These are phyloP conservation scores for Thelonectria discophora DNA, from an alignment of 2,329 filamentous ascomycete genomes.

Conservation along the genomic window DNA sequence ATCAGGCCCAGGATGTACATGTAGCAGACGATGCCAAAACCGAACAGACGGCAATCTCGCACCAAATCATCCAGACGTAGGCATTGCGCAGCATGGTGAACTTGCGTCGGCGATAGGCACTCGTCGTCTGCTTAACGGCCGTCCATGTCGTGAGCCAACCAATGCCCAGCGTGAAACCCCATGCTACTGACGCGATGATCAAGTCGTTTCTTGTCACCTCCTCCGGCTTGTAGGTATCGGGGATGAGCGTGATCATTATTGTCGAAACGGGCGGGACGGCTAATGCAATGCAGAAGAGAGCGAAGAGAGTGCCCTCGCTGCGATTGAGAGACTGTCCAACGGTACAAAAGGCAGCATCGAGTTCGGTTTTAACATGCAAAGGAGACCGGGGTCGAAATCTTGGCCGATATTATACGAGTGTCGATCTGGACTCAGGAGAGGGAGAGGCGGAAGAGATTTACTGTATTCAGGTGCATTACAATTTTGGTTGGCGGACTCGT, in stretches of 20 bases:
- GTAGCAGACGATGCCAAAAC: constrained; percentile 49
- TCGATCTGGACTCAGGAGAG: not conserved
- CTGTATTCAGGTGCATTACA: not conserved
- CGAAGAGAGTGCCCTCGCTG: not conserved
- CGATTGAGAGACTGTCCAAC: not conserved
- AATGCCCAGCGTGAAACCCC: constrained; percentile 50
- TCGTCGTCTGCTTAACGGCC: constrained; percentile 47
- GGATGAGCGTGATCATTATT: constrained; percentile 21
- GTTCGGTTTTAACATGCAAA: not conserved
- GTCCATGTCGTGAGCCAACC: constrained; percentile 50
- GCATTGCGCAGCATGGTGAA: constrained; percentile 46
- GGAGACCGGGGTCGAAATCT: not conserved
- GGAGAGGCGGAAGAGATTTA: not conserved
- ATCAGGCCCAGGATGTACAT: constrained; percentile 31
- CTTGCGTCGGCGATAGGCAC: constrained; percentile 42
- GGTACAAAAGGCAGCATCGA: not conserved
- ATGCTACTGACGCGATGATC: constrained; percentile 42
- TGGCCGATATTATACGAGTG: not conserved
- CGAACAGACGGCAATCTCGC: constrained; percentile 52
- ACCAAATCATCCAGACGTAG: constrained; percentile 58
- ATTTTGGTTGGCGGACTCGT: not conserved
- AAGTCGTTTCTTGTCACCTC: constrained; percentile 23
- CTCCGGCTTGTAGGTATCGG: constrained; percentile 16
- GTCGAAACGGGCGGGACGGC: not conserved
- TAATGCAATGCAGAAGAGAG: not conserved